Conservation (phyloP, 2,329 filamentous ascomycete genomes). For the Aspergillus alliaceus region DNA sequence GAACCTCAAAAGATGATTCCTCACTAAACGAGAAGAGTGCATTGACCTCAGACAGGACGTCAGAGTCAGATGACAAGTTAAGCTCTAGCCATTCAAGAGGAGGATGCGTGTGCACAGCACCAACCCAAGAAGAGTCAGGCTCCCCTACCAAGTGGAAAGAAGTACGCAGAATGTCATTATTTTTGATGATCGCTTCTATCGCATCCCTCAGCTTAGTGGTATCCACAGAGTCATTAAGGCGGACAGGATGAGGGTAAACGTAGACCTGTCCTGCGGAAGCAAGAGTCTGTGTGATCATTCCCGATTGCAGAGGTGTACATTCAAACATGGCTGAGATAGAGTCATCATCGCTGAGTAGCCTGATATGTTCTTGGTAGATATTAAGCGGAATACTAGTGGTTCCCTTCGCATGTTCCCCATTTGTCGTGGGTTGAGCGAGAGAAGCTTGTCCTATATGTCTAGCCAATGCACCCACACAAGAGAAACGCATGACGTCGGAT, state of each 20-base stretch:
- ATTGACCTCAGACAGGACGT: slow-evolving; percentile 14
- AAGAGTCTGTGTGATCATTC: slow-evolving; percentile 72
- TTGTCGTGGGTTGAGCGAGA: background rate
- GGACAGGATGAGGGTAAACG: slow-evolving; percentile 70
- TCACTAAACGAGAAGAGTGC: slow-evolving; percentile 17
- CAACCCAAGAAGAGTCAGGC: slow-evolving; percentile 26
- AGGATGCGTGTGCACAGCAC: slow-evolving; percentile 25
- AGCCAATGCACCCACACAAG: slow-evolving; percentile 29
- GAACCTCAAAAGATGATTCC: slow-evolving; percentile 19
- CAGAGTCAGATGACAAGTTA: slow-evolving; percentile 10
- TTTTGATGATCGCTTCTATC: slow-evolving; percentile 54
- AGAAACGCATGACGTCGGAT: slow-evolving; percentile 36
- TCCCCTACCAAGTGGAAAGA: slow-evolving; percentile 33
- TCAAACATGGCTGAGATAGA: slow-evolving; percentile 28
- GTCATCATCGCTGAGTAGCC: slow-evolving; percentile 17
- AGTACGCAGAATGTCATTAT: slow-evolving; percentile 67
- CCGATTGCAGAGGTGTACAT: slow-evolving; percentile 80
- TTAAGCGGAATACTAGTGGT: slow-evolving; percentile 4
- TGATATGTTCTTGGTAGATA: slow-evolving; percentile 14
- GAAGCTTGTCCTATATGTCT: slow-evolving; percentile 16
- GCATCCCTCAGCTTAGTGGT: slow-evolving; percentile 51
- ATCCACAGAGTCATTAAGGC: slow-evolving; percentile 50
- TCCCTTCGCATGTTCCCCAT: background rate
- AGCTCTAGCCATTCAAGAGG: slow-evolving; percentile 23
- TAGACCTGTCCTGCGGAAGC: slow-evolving; percentile 60